Percentiles rank a stretch among this genome's conserved stretches.
These are phyloP conservation scores for Panicum hallii DNA, from an alignment of 202 grass and related monocot species.

Conservation along the genomic window DNA sequence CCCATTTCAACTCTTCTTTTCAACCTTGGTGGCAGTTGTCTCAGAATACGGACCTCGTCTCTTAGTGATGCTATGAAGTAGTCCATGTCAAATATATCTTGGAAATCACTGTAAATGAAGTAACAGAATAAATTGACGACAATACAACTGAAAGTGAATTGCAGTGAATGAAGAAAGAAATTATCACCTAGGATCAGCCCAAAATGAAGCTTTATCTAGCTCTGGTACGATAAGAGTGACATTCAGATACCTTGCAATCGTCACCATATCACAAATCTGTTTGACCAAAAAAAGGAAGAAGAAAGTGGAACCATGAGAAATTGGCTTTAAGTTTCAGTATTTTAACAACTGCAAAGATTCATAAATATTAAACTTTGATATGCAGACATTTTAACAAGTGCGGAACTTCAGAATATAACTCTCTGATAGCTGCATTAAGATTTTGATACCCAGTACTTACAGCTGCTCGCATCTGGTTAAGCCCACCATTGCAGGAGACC, in stretches of 20 bases:
- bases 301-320: slow-evolving; percentile 3
- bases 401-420: not conserved
- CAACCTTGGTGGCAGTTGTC: slow-evolving; percentile 79
- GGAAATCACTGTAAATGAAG: slow-evolving; percentile 71
- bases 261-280: slow-evolving; percentile 99
- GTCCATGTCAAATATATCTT: slow-evolving; percentile 97
- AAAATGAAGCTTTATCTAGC: slow-evolving; percentile 95
- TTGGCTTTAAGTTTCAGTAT: slow-evolving; percentile 30
- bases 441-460: slow-evolving; percentile 54
- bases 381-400: not conserved
- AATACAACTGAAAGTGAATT: not conserved
- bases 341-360: not conserved
- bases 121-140: slow-evolving; percentile 22
- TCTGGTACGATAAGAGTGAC: slow-evolving; percentile 93
- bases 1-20: slow-evolving; percentile 78
- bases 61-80: slow-evolving; percentile 93
- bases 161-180: slow-evolving; percentile 2
- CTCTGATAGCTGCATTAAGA: slow-evolving; percentile 6
- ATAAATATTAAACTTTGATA: not conserved
- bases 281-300: slow-evolving; percentile 7
- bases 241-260: slow-evolving; percentile 89
- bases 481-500: slow-evolving; percentile 98
- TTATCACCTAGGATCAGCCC: slow-evolving; percentile 86
- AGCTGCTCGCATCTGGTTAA: slow-evolving; percentile 98
- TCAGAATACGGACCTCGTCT: slow-evolving; percentile 90